Evolutionary conservation across 768 basidiomycete species (phyloP).

Genomic region (Russula abietina): DNA sequence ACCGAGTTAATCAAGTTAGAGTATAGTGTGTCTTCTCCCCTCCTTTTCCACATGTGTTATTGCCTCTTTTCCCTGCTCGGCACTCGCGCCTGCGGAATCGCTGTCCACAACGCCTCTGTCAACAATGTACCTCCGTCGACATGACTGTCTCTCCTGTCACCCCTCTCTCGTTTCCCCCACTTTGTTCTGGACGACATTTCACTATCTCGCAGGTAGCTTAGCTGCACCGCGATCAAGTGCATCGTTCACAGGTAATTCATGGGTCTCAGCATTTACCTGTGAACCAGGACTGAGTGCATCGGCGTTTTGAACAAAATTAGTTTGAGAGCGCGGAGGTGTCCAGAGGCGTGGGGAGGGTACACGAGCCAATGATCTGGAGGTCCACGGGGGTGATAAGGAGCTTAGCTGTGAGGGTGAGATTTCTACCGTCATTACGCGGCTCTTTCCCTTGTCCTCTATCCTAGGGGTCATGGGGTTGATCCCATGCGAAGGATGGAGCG

Average conservation of each 20-base stretch:
- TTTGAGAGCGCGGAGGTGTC: conserved; percentile 27
- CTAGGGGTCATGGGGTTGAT: conserved; percentile 13
- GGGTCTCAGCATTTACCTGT: conserved; percentile 52
- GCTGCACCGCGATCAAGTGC: conserved; percentile 45
- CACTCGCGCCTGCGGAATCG: too few relatives aligned
- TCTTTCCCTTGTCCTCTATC: conserved; percentile 2
- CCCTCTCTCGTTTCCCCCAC: too few relatives aligned
- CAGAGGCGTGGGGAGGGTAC: conserved; percentile 28
- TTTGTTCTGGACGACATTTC: too few relatives aligned
- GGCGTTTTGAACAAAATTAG: conserved; percentile 35
- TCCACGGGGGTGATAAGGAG: conserved; percentile 29
- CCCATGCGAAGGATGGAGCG: conserved; percentile 31
- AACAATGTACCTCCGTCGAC: too few relatives aligned
- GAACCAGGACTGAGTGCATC: conserved; percentile 44
- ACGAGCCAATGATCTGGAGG: conserved; percentile 24
- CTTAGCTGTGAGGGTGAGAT: conserved; percentile 35
- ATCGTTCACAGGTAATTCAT: conserved; percentile 47
- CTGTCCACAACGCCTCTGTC: too few relatives aligned
- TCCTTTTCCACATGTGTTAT: too few relatives aligned
- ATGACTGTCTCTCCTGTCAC: too few relatives aligned
- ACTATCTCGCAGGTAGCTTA: too few relatives aligned
- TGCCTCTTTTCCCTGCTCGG: too few relatives aligned
- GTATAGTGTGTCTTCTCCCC: too few relatives aligned
- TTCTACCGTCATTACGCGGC: conserved; percentile 10
- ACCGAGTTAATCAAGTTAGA: too few relatives aligned